Evolutionary conservation across 129 eudicot species (phyloP).

Genomic region (Helianthus annuus): DNA sequence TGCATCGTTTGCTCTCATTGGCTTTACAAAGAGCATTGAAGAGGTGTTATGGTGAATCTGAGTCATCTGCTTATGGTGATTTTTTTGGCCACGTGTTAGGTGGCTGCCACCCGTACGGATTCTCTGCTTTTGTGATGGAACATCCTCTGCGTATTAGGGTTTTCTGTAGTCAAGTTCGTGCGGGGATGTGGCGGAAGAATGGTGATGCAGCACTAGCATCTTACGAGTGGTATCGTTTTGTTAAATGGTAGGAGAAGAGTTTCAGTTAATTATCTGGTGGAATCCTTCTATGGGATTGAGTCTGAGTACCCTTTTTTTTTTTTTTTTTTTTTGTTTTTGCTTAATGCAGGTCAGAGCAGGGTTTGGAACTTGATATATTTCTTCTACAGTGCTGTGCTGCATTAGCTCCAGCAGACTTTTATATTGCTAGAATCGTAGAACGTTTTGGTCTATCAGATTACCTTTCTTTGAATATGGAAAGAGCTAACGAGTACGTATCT

Average conservation of each 20-base stretch:
- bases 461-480: constrained; percentile 66
- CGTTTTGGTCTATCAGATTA: constrained; percentile 83
- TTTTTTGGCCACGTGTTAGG: constrained; percentile 69
- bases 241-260: constrained; percentile 71
- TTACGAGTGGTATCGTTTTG: constrained; percentile 87
- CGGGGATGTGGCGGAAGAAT: constrained; percentile 97
- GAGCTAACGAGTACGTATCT: constrained; percentile 78
- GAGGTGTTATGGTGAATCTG: constrained; percentile 63
- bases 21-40: constrained; percentile 68
- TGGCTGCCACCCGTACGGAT: constrained; percentile 87
- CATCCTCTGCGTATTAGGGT: constrained; percentile 90
- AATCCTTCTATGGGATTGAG: background rate
- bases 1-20: constrained; percentile 80
- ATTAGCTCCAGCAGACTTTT: constrained; percentile 92
- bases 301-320: background rate
- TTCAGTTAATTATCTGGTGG: background rate
- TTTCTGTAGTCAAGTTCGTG: constrained; percentile 91
- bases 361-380: constrained; percentile 89
- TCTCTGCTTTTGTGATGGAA: constrained; percentile 91
- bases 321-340: background rate
- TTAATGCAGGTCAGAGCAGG: constrained; percentile 84
- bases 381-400: constrained; percentile 98
- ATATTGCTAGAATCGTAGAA: constrained; percentile 64
- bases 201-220: constrained; percentile 84
- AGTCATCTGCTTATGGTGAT: constrained; percentile 34